These are phyloP conservation scores for Aureobasidium sp. DNA, from an alignment of 2,329 filamentous ascomycete species.

Conservation along the genomic window DNA sequence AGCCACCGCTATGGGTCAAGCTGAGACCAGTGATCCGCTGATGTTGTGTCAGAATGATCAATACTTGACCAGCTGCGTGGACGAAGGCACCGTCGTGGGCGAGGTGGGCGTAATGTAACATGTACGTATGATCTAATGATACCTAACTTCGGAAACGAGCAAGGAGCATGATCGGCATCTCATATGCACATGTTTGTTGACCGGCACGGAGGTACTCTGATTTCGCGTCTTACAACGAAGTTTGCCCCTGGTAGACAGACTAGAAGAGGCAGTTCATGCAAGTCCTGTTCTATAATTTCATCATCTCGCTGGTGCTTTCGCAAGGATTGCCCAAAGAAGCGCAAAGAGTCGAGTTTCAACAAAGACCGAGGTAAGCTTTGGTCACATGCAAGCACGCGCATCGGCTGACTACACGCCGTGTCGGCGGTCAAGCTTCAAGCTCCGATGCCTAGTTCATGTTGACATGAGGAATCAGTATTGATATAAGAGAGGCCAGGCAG, in stretches of 20 bases:
- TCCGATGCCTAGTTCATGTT: constrained; percentile 2
- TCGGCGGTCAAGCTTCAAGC: not conserved
- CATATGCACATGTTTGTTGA: not conserved
- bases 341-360: not conserved
- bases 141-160: not conserved
- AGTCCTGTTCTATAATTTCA: not conserved
- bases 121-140: constrained; percentile 2
- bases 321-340: constrained; percentile 3
- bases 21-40: not conserved
- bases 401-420: constrained; percentile 9
- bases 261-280: not conserved
- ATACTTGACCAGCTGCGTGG: not conserved
- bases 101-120: not conserved
- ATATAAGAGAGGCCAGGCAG: constrained; percentile 3
- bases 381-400: not conserved
- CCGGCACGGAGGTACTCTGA: not conserved
- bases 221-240: not conserved
- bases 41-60: not conserved
- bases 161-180: not conserved
- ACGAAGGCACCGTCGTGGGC: not conserved
- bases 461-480: not conserved
- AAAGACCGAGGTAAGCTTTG: not conserved
- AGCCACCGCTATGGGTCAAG: constrained; percentile 21
- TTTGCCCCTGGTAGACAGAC: not conserved
- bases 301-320: not conserved